Conservation (phyloP, 768 basidiomycete genomes). For the Mrakia gelida region DNA sequence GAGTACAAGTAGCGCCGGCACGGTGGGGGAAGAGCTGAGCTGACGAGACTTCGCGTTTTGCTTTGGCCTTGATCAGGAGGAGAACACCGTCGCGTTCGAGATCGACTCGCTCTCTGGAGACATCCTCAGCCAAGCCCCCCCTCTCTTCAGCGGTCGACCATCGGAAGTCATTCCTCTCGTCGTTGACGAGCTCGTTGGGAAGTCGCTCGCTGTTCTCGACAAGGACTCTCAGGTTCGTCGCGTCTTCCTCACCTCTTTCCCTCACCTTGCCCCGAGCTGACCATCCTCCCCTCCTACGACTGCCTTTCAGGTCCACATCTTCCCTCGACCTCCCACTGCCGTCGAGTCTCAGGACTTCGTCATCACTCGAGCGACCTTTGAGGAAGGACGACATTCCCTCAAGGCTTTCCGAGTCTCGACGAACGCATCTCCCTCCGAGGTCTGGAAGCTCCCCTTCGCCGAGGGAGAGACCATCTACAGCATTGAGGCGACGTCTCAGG, state of each 20-base stretch:
- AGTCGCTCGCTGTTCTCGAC: conserved; percentile 40
- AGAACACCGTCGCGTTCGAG: conserved; percentile 40
- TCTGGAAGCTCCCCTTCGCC: conserved; percentile 61
- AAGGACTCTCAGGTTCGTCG: conserved; percentile 33
- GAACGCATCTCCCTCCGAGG: not conserved
- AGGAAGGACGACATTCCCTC: not conserved
- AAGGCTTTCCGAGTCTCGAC: conserved; percentile 14
- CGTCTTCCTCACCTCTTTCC: conserved; percentile 6
- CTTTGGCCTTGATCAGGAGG: not conserved
- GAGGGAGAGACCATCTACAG: conserved; percentile 57
- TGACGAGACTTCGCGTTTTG: not conserved
- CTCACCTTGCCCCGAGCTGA: not conserved
- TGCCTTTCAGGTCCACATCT: conserved; percentile 39
- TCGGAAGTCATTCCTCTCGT: conserved; percentile 38
- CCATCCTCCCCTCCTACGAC: not conserved
- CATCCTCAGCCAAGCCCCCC: conserved; percentile 32
- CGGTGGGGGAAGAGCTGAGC: not conserved
- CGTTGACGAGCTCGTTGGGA: conserved; percentile 33
- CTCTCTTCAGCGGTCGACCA: conserved; percentile 36
- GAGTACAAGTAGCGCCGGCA: not conserved
- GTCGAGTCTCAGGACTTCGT: conserved; percentile 2
- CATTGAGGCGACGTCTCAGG: conserved; percentile 48
- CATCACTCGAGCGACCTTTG: not conserved
- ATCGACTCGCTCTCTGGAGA: conserved; percentile 42
- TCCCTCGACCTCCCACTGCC: conserved; percentile 34